Evolutionary conservation across 106 monocot species (phyloP).

Genomic region (Dendrobium officinale): DNA sequence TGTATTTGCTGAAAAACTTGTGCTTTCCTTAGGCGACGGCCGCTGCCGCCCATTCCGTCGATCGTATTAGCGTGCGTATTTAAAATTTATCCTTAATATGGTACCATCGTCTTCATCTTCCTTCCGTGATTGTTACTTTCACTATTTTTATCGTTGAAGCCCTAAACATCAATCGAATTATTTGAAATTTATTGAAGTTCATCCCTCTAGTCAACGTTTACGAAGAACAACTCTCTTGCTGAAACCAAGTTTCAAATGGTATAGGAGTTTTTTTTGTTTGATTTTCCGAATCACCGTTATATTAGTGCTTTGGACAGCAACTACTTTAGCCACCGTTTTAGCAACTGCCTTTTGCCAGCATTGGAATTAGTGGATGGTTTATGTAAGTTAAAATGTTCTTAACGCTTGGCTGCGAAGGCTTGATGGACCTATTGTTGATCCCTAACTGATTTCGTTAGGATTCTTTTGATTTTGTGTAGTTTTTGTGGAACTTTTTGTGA

Average conservation of each 20-base stretch:
- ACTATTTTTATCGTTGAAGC: neutral
- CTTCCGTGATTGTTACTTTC: neutral
- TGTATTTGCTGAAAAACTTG: too few relatives aligned
- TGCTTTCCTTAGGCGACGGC: too few relatives aligned
- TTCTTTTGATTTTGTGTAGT: neutral
- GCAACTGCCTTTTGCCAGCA: neutral
- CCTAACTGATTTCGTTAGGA: neutral
- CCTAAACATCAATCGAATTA: too few relatives aligned
- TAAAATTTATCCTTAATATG: too few relatives aligned
- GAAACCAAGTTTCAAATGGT: too few relatives aligned
- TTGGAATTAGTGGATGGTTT: neutral
- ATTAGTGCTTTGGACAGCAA: neutral
- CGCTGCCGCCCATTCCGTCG: too few relatives aligned
- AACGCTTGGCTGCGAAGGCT: too few relatives aligned
- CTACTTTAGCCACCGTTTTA: neutral
- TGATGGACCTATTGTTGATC: too few relatives aligned
- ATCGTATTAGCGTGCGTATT: too few relatives aligned
- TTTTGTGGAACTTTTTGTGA: neutral
- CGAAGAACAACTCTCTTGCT: neutral
- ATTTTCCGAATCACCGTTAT: neutral
- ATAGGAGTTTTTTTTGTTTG: too few relatives aligned
- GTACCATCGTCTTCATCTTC: neutral
- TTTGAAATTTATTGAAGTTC: too few relatives aligned
- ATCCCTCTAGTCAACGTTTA: neutral
- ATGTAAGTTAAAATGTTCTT: neutral